Percentiles rank a stretch among this genome's conserved stretches.
Evolutionary conservation across 495 filamentous ascomycete species (phyloP).

Genomic region (Gamarada debralockiae): DNA sequence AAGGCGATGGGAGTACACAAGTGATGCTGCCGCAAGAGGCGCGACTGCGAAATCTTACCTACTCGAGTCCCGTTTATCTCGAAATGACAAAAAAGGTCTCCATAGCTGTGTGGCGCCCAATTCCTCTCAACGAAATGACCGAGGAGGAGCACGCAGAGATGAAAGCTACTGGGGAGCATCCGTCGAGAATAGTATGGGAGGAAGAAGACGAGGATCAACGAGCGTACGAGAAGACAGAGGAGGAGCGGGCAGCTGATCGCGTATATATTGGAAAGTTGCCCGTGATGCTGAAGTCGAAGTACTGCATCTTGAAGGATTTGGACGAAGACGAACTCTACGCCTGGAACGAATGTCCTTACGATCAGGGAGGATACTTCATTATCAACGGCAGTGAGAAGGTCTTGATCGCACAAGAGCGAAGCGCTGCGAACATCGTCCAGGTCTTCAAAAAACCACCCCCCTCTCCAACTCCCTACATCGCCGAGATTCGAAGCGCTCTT

Average conservation of each 20-base stretch:
- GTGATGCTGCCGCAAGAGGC: slow-evolving; percentile 88
- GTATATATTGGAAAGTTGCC: slow-evolving; percentile 79
- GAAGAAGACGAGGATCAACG: slow-evolving; percentile 40
- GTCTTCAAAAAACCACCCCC: slow-evolving; percentile 95
- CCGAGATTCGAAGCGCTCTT: slow-evolving; percentile 92
- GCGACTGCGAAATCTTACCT: slow-evolving; percentile 90
- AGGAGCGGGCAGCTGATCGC: slow-evolving; percentile 39
- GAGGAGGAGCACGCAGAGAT: slow-evolving; percentile 53
- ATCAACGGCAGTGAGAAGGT: slow-evolving; percentile 99
- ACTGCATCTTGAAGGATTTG: slow-evolving; percentile 80
- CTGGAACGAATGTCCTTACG: slow-evolving; percentile 94
- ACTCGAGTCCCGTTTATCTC: slow-evolving; percentile 85
- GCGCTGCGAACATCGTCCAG: slow-evolving; percentile 96
- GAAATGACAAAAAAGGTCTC: slow-evolving; percentile 76
- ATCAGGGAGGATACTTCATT: slow-evolving; percentile 97
- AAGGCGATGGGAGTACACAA: slow-evolving; percentile 82
- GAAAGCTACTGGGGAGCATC: slow-evolving; percentile 41
- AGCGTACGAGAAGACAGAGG: slow-evolving; percentile 27
- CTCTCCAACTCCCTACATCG: slow-evolving; percentile 83
- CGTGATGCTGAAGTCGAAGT: slow-evolving; percentile 95
- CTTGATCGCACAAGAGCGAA: slow-evolving; percentile 94
- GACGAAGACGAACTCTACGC: slow-evolving; percentile 77
- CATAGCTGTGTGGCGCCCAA: slow-evolving; percentile 71
- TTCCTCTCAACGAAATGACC: slow-evolving; percentile 57
- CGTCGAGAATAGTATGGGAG: slow-evolving; percentile 55